Base-by-base conservation (phyloP, 1,284 basidiomycete genomes). In the Trichosporon asahii region DNA sequence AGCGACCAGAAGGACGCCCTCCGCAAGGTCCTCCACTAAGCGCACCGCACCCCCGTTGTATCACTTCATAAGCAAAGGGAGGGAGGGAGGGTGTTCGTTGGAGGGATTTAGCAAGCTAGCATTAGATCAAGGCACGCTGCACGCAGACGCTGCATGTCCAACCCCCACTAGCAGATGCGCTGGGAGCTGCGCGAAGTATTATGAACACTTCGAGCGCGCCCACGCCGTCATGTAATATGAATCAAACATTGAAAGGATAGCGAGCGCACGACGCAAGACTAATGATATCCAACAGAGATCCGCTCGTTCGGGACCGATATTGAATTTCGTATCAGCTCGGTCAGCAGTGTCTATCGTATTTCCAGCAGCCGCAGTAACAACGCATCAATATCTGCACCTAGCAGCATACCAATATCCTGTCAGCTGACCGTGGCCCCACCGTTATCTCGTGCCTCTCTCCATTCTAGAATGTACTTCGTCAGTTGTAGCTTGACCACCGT, bases 1-100 rank as follows among this genome's bases (percentile, higher is more conserved):
- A 80, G 87, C 3, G 82, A 87, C 29, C 93, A 96, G 84, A 92
- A 91, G 83, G 91, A 93, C 78, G 91, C 88, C 0, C 78, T 96
- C 61, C 86, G 88, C 81, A 93, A 90, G 82, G 87, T 91, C 65
- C 82, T 93, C 46, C 66, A 68, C 31, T 72, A 72, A 35, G 29
- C 25, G 37, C 53, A 15, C 27, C 31, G 31, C 4, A 33, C 31
- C 31, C 31, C 31, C 31, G 53, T 57, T 57, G 23, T 27, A 27
- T 57, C 53, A 61, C 3, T 9, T 18, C 49, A n/a, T 8, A 4
- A 53, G 21, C 57, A 27, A 33, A n/a, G 57, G 57, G 18, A 31
- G 57, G 57, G 57, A 29, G 15, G 29, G 29, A 31, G 57, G 57
- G 29, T 14, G 7, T 2, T 33, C 11, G 31, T 33, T 9, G 7